These are phyloP conservation scores for Trichoderma sp. DNA, from an alignment of 2,329 filamentous ascomycete species.

Conservation along the genomic window DNA sequence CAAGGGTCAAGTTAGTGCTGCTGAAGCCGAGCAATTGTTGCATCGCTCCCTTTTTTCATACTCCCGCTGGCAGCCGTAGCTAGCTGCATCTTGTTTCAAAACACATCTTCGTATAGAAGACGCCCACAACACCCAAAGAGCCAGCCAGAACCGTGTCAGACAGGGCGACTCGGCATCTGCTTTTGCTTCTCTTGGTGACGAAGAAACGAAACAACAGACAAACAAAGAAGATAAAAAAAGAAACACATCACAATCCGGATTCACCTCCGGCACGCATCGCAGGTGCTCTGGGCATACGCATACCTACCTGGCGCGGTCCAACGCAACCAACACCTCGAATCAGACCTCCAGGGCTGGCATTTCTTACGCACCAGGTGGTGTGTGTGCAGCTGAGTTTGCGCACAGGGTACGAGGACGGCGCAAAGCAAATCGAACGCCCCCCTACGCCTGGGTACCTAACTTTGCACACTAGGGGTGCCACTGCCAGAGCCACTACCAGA, in stretches of 20 bases:
- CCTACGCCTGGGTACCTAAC: slow-evolving; percentile 1
- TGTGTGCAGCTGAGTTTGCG: slow-evolving; percentile 6
- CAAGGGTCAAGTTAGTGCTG: not conserved
- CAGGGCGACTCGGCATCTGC: not conserved
- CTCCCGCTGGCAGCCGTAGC: not conserved
- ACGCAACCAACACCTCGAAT: not conserved
- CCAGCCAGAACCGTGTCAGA: not conserved
- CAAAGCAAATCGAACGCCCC: not conserved
- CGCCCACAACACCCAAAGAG: not conserved
- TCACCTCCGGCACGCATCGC: not conserved
- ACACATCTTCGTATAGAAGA: not conserved
- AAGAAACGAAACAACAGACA: not conserved
- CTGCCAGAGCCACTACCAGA: not conserved
- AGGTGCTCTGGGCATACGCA: not conserved
- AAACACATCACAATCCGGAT: not conserved
- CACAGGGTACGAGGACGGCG: slow-evolving; percentile 11
- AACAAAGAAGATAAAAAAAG: not conserved
- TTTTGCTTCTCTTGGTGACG: not conserved
- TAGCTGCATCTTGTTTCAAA: not conserved
- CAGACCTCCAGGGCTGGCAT: not conserved
- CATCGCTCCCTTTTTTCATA: not conserved
- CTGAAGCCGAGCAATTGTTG: not conserved
- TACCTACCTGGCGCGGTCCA: not conserved
- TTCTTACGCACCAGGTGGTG: slow-evolving; percentile 15
- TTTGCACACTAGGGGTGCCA: not conserved